Evolutionary conservation across 2,329 filamentous ascomycete species (phyloP).

Genomic region (Diaporthe australafricana): DNA sequence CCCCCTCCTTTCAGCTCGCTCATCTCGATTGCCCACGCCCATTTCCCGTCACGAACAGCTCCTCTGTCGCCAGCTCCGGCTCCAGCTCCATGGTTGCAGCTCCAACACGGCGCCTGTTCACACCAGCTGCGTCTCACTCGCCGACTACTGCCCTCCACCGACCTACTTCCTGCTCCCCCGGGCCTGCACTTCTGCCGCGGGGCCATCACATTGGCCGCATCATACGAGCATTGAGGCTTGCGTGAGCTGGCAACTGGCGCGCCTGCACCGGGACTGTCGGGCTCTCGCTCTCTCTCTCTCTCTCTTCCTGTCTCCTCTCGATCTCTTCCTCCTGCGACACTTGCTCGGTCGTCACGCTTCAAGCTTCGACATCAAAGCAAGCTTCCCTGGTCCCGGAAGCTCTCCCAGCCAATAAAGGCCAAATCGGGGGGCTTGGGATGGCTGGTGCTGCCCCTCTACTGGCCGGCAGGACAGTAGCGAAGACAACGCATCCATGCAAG

Average conservation of each 20-base stretch:
- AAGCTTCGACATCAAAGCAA: conserved; percentile 35
- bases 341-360: conserved; percentile 40
- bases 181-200: conserved; percentile 29
- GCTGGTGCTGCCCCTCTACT: conserved; percentile 25
- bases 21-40: conserved; percentile 19
- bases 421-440: conserved; percentile 9
- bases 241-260: conserved; percentile 58
- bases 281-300: conserved; percentile 48
- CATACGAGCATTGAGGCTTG: conserved; percentile 44
- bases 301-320: conserved; percentile 43
- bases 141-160: conserved; percentile 37
- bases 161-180: conserved; percentile 30
- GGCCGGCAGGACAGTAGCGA: conserved; percentile 51
- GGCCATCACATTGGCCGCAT: conserved; percentile 60
- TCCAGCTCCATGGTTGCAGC: neutral
- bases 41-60: conserved; percentile 31
- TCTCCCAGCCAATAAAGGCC: conserved; percentile 57
- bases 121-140: conserved; percentile 24
- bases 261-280: conserved; percentile 44
- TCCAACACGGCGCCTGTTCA: conserved; percentile 33
- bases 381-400: conserved; percentile 52
- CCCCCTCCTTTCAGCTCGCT: conserved; percentile 24
- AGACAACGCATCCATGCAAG: conserved; percentile 56
- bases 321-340: conserved; percentile 15
- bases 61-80: conserved; percentile 17